These are phyloP conservation scores for Salmacisia buchloeana DNA, from an alignment of 1,284 basidiomycete genomes.

Conservation along the genomic window DNA sequence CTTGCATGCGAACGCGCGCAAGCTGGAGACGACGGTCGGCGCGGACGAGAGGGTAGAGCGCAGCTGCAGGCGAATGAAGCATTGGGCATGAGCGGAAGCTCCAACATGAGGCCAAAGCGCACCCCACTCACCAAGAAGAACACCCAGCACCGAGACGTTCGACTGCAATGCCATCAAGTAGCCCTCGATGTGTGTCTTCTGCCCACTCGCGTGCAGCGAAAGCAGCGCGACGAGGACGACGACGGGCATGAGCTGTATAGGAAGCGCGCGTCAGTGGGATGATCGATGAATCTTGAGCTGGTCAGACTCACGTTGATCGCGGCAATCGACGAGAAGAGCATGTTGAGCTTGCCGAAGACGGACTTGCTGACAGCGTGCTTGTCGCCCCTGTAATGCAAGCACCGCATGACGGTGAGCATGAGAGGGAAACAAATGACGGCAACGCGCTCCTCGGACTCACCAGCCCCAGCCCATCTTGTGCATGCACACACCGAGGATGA, in stretches of 20 bases:
- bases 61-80: not conserved
- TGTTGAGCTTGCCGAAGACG: not conserved
- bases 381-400: not conserved
- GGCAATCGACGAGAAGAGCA: not conserved
- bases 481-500: constrained; percentile 1
- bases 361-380: constrained; percentile 3
- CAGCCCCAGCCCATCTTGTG: constrained; percentile 5
- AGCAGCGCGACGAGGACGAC: not conserved
- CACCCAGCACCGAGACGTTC: not conserved
- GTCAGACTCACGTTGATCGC: not conserved
- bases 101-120: no score
- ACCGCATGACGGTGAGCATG: no score
- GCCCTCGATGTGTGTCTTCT: constrained; percentile 5
- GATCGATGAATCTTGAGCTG: not conserved
- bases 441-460: no score
- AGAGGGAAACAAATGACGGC: no score
- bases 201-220: not conserved
- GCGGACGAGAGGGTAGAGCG: not conserved
- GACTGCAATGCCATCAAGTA: constrained; percentile 1
- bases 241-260: not conserved
- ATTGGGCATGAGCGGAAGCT: no score
- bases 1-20: not conserved
- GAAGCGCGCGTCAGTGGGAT: not conserved
- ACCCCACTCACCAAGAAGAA: not conserved
- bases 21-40: not conserved